Evolutionary conservation across 2,329 filamentous ascomycete species (phyloP).

Genomic region (Exophiala aquamarina): DNA sequence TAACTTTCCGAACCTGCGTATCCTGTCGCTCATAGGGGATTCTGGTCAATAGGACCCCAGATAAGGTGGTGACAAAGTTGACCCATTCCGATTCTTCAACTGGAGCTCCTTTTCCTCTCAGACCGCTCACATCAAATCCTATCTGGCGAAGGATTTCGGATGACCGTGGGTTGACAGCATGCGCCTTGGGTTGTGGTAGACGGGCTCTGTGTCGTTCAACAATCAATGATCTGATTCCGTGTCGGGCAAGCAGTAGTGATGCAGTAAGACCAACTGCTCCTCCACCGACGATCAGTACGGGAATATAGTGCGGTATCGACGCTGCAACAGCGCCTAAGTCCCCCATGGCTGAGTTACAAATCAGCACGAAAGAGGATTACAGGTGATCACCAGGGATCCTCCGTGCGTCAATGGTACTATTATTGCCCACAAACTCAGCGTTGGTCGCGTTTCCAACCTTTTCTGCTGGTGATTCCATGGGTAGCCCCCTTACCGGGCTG

Average conservation of each 20-base stretch:
- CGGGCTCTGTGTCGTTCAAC: slow-evolving; percentile 26
- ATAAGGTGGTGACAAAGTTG: neutral
- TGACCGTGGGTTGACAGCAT: slow-evolving; percentile 29
- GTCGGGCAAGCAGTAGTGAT: neutral
- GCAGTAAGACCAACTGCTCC: neutral
- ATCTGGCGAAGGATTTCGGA: slow-evolving; percentile 30
- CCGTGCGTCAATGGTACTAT: no score
- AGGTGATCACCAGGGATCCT: no score
- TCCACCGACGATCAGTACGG: neutral
- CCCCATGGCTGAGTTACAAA: no score
- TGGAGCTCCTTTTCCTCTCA: neutral
- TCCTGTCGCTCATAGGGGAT: no score
- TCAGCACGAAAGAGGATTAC: no score
- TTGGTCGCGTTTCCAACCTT: no score
- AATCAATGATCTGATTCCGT: slow-evolving; percentile 1
- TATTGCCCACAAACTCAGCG: no score
- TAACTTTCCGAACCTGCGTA: neutral
- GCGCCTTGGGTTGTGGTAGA: slow-evolving; percentile 30
- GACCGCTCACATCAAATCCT: slow-evolving; percentile 26
- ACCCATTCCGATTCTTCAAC: neutral
- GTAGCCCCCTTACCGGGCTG: no score
- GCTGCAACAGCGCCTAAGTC: no score
- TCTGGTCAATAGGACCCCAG: no score
- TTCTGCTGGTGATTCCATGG: no score
- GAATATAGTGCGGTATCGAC: no score